A percentile compares a stretch with the other conserved stretches of the same genome.
Conservation (phyloP, 331 rosid species). For the Quercus lobata region DNA sequence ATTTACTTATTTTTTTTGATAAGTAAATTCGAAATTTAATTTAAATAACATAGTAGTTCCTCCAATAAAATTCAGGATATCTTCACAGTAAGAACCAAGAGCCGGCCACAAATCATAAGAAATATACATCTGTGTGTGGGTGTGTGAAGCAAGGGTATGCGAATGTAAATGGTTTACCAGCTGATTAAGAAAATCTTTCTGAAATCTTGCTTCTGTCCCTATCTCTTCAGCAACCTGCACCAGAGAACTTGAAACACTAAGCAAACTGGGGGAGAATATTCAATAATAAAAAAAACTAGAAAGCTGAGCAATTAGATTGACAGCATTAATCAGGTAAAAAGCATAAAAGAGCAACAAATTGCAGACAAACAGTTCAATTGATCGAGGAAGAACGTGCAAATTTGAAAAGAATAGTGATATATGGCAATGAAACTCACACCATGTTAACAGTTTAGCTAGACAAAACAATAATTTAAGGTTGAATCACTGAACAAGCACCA, state of each 20-base stretch:
- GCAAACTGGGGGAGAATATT: neutral
- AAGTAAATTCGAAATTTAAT: neutral
- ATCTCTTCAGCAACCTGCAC: slow-evolving; percentile 88
- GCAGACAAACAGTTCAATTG: neutral
- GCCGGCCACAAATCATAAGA: slow-evolving; percentile 17
- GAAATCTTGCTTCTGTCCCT: slow-evolving; percentile 58
- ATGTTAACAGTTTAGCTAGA: neutral
- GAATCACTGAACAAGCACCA: neutral
- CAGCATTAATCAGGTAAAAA: neutral
- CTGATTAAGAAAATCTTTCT: slow-evolving; percentile 56
- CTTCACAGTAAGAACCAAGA: slow-evolving; percentile 22
- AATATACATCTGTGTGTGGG: neutral
- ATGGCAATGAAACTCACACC: neutral
- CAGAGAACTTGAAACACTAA: neutral
- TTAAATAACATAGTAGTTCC: neutral
- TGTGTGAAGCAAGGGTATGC: slow-evolving; percentile 3
- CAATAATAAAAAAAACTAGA: neutral
- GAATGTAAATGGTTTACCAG: slow-evolving; percentile 49
- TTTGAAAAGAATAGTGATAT: neutral
- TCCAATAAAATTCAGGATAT: neutral
- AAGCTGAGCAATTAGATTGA: neutral
- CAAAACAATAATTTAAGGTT: neutral
- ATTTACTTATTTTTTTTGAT: neutral
- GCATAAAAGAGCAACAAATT: neutral
- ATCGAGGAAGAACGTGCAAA: neutral